Base-by-base conservation (phyloP, 495 filamentous ascomycete species). In the Tuber magnatum region DNA sequence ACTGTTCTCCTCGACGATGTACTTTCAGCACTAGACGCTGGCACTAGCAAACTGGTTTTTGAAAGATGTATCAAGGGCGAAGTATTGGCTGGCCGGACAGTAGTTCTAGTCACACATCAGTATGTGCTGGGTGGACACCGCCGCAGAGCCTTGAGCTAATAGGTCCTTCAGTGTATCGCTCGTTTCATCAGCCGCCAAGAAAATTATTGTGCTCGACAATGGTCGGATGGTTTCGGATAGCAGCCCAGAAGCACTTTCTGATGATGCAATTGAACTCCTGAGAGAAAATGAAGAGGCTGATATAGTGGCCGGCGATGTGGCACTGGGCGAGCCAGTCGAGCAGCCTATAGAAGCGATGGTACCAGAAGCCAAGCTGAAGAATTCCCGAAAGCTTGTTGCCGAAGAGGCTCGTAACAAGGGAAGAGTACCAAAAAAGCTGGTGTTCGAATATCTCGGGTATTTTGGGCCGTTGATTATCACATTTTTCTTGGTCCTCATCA, bases 1-100 rank as follows among this genome's bases (percentile, higher is more conserved):
- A 87, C 91, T 22, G 81, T 93, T 32, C 82, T 92, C 10, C 85
- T 93, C 7, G 91, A 93, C 79, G 91, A 93, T 78, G 88, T 91
- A 8, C 83, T 93, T 20, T 90, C 88, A 28, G 91, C 91, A 7
- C 82, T 89, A 24, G 87, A 88, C 80, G 84, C 87, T 24, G 86
- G 86, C 72, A 88, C 88, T 39, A 84, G 86, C 38, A 82, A 82
- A 70, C 73, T 85, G 40, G 84, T 89, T 18, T 84, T 88, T 71
- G 84, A 87, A 48, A 79, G 87, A 71, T 87, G 85, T 9, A 80
- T 89, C n/a, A 84, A 83, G 35, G 88, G 86, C 3, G 83, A 85
- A 46, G 82, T 88, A 43, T 82, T 83, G 8, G 73, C 78, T 18
- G 86, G 85, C 10, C 79, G 87, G 46, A 88, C 87, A 8, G 82